Evolutionary conservation across 176 grass and related monocot species (phyloP), one percentile per base, ranked within the genome.

Genomic region (Bromus sterilis): DNA sequence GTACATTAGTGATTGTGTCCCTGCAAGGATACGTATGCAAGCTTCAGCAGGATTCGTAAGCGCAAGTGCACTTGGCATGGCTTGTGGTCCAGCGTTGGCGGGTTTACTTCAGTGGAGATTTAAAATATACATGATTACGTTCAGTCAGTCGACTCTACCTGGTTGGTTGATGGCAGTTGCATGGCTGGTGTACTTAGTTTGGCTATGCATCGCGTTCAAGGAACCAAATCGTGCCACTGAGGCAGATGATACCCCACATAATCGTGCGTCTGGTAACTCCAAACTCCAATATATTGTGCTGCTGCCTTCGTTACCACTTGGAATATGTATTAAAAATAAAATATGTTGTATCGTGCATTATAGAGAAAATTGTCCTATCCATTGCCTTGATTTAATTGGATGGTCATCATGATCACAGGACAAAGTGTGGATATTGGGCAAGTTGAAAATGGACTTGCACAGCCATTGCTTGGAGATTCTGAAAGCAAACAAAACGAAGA

Each of bases 1-100:
- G 23, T 99, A 99, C 77, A 99, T 99, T 80, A 95, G 92, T 74
- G 96, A 99, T 24, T 99, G 96, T 89, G 96, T 99, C 53, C 96
- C 96, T 82, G 72, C 91, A 76, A 95, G 94, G 71, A 86, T 95
- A 86, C 89, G 96, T 2, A 99, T 99, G 77, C 86, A 99, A 84
- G 93, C 96, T 78, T 99, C 96, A 57, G 96, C 96, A 46, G 96
- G 90, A 31, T 99, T 99, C 72, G 96, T 99, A 37, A 95, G 92
- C 24, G 93, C 96, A 66, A 95, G 92, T 88, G 96, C 96, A 66
- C 90, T 99, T 59, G 96, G 96, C 53, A 99, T 99, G 96, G 96
- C 93, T 74, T 95, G 93, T 81, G 96, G 96, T 26, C 96, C 96
- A 79, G 96, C 96, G 8, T 76, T 99, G 74, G 96, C 96, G 89